Conservation (phyloP, 768 basidiomycete species). For the Clitopilus hobsonii region DNA sequence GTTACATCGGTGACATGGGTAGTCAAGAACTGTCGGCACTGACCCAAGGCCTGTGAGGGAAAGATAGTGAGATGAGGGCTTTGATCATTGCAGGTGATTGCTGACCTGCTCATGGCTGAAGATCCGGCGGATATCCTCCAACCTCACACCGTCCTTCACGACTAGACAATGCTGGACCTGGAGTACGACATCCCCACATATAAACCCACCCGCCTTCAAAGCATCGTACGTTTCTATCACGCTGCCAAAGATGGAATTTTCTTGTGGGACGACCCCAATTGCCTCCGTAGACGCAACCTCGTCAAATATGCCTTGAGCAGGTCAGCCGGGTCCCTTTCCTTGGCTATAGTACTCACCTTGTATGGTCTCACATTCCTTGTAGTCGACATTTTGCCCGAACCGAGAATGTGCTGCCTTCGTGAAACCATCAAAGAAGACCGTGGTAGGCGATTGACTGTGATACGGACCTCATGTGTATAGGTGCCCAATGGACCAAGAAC, state of each 20-base stretch:
- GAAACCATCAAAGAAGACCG: background rate
- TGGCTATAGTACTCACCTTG: slow-evolving; percentile 17
- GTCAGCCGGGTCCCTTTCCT: background rate
- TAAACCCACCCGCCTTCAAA: slow-evolving; percentile 47
- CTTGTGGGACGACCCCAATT: slow-evolving; percentile 72
- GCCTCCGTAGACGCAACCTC: slow-evolving; percentile 38
- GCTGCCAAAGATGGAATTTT: slow-evolving; percentile 71
- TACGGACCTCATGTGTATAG: slow-evolving; percentile 54
- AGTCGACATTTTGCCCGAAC: slow-evolving; percentile 28
- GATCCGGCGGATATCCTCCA: slow-evolving; percentile 51
- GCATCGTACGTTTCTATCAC: slow-evolving; percentile 74
- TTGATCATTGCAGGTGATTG: background rate
- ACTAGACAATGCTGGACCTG: slow-evolving; percentile 68
- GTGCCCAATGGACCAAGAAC: slow-evolving; percentile 69
- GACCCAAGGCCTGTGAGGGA: slow-evolving; percentile 63
- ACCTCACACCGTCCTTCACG: slow-evolving; percentile 50
- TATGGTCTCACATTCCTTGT: slow-evolving; percentile 30
- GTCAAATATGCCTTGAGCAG: slow-evolving; percentile 50
- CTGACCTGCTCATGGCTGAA: slow-evolving; percentile 79
- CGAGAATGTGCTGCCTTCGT: slow-evolving; percentile 34
- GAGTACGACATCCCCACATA: slow-evolving; percentile 57
- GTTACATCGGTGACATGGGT: slow-evolving; percentile 47
- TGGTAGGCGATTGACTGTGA: background rate
- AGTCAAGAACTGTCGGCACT: slow-evolving; percentile 63
- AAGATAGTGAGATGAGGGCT: background rate